Conservation (phyloP, 23 red algal species). For the Cyanidioschyzon merolae region DNA sequence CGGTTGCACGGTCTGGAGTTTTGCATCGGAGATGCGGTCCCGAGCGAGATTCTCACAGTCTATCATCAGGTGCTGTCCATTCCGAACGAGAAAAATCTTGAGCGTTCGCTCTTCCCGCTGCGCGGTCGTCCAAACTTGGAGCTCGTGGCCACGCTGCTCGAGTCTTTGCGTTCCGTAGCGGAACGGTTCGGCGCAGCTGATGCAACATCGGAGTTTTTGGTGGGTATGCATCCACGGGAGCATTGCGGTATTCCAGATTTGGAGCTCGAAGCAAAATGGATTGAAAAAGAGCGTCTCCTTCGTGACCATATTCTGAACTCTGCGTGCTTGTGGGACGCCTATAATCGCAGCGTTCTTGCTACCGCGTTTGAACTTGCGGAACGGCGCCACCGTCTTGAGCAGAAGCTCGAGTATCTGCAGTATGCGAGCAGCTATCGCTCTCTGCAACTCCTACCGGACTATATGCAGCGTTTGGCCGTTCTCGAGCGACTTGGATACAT, state of each 20-base stretch:
- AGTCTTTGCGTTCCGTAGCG: slow-evolving; percentile 37
- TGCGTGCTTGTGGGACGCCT: neutral
- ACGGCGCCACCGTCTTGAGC: slow-evolving; percentile 10
- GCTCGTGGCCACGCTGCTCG: slow-evolving; percentile 39
- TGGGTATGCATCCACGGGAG: slow-evolving; percentile 25
- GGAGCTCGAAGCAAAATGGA: slow-evolving; percentile 41
- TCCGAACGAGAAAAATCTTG: neutral
- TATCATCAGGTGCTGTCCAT: neutral
- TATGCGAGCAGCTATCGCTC: slow-evolving; percentile 56
- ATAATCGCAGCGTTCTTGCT: neutral
- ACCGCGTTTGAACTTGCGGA: slow-evolving; percentile 1
- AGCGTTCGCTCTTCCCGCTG: slow-evolving; percentile 31
- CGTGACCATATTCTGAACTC: slow-evolving; percentile 13
- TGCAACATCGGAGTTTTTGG: neutral
- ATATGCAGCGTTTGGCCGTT: slow-evolving; percentile 55
- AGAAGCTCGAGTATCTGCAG: slow-evolving; percentile 47
- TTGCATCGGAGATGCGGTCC: neutral
- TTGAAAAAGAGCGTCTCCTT: slow-evolving; percentile 31
- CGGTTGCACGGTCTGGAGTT: neutral
- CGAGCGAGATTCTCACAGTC: neutral
- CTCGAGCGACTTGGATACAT: slow-evolving; percentile 60
- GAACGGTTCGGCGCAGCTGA: neutral
- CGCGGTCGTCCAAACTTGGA: slow-evolving; percentile 37
- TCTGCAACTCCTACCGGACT: slow-evolving; percentile 86
- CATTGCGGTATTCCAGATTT: slow-evolving; percentile 45